A percentile compares a stretch with the other conserved stretches of the same genome.
phyloP scores from a whole-genome alignment of 2,329 filamentous ascomycete species.

The Thelonectria blattea region DNA sequence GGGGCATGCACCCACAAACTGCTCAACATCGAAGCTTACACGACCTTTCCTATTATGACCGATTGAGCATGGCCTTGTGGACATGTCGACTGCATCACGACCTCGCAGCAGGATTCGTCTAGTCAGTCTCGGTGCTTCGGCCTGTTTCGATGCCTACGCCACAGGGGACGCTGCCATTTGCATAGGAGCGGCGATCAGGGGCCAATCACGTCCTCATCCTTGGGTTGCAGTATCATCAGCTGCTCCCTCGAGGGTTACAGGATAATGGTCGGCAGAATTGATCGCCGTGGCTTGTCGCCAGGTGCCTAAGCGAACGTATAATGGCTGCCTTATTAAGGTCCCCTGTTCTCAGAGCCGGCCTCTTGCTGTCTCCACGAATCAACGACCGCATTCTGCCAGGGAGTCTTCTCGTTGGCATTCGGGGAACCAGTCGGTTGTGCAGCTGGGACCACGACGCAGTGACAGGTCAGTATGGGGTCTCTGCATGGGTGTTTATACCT shows the following conservation, averaged over 20 bases:
- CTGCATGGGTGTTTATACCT: background rate
- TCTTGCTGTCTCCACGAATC: slow-evolving; percentile 9
- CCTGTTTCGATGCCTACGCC: slow-evolving; percentile 5
- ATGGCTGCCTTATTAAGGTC: background rate
- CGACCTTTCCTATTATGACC: slow-evolving; percentile 3
- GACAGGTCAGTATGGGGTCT: slow-evolving; percentile 8
- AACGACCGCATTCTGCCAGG: background rate
- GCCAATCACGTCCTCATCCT: slow-evolving; percentile 6
- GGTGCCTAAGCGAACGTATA: slow-evolving; percentile 15
- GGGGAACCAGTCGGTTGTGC: slow-evolving; percentile 4
- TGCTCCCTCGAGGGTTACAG: slow-evolving; percentile 2
- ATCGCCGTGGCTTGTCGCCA: slow-evolving; percentile 4
- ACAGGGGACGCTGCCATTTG: slow-evolving; percentile 18
- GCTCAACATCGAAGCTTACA: slow-evolving; percentile 8
- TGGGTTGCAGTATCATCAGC: slow-evolving; percentile 1
- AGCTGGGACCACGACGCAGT: slow-evolving; percentile 3
- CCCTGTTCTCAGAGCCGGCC: slow-evolving; percentile 5
- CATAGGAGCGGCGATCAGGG: slow-evolving; percentile 22
- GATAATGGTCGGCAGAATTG: slow-evolving; percentile 7
- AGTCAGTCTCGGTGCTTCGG: slow-evolving; percentile 4
- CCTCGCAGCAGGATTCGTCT: slow-evolving; percentile 3
- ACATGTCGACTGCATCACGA: slow-evolving; percentile 2
- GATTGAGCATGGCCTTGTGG: slow-evolving; percentile 11
- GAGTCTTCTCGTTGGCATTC: background rate
- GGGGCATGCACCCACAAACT: slow-evolving; percentile 11